Evolutionary conservation across 345 rosid species (phyloP), one percentile per base, ranked within the genome.

Genomic region (Citrus medica): DNA sequence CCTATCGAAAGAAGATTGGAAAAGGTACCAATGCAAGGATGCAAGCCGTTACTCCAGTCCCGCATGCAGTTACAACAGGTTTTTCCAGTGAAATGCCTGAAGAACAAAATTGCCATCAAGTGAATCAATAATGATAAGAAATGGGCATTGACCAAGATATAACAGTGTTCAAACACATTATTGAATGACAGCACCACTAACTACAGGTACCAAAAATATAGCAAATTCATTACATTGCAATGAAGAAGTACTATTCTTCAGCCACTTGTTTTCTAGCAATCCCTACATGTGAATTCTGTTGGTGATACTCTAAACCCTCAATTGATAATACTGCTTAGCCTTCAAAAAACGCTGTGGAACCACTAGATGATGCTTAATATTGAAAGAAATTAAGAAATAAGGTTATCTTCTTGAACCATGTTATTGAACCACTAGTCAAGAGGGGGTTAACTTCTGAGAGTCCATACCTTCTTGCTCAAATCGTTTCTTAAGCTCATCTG

Each of bases 31-130:
- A 76, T 70, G 98, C 98, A 71, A 94, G 86, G 65, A 94, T 73
- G 79, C 98, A 94, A 60, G 99, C 97, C 33, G 98, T 92, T 75
- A 96, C 92, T 0, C 98, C 99, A 32, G 98, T 96, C 42, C 99
- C 99, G 19, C 97, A 96, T 27, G 98, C 91, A 38, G 97, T 79
- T 33, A 90, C 86, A 21, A 92, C 79, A 51, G 98, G 94, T 74
- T 83, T 82, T 61, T 93, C 97, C 85, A 92, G 37, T 79, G 99
- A 91, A 83, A 96, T 88, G 60, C 90, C 99, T 96, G 90, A 67
- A 82, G 60, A 70, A 74, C 51, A 76, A 74, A 28, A 35, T 75
- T 27, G n/a, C 65, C 35, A 1, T 24, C 14, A 32, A 25, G 32
- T 42, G 17, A 51, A 53, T 19, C 42, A 28, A 48, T 53, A 38